Evolutionary conservation across 805 yeast genomes (phyloP).

Genomic region (Hanseniaspora clermontiae): DNA sequence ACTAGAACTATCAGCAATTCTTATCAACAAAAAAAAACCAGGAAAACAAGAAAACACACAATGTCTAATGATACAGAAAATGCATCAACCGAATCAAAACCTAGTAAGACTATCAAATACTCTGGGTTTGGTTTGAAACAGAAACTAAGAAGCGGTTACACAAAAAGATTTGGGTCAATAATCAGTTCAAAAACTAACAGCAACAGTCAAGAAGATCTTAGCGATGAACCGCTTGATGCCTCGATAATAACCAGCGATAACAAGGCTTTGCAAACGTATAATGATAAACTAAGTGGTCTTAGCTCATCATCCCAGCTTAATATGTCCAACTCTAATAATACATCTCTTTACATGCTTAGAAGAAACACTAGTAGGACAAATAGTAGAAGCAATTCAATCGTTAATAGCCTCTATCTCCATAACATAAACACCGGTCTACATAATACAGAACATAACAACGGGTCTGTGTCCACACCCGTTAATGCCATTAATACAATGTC

Average conservation of each 20-base stretch:
- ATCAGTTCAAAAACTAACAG: neutral
- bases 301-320: slow-evolving; percentile 3
- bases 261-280: neutral
- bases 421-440: neutral
- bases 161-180: slow-evolving; percentile 11
- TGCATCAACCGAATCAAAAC: neutral
- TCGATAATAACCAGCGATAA: neutral
- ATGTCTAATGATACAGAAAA: neutral
- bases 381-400: slow-evolving; percentile 11
- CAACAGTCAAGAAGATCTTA: neutral
- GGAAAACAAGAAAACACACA: neutral
- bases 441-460: neutral
- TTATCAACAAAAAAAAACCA: neutral
- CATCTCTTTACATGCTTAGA: neutral
- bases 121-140: slow-evolving; percentile 8
- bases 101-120: neutral
- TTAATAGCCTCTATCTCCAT: slow-evolving; percentile 3
- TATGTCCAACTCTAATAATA: neutral
- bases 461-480: neutral
- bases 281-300: neutral
- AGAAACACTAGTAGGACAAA: slow-evolving; percentile 13
- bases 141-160: neutral
- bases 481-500: neutral
- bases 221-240: neutral
- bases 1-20: no score